A percentile compares a stretch with the other conserved stretches of the same genome.
phyloP scores from a whole-genome alignment of 1,284 basidiomycete genomes.

The Trichosporon inkin region DNA sequence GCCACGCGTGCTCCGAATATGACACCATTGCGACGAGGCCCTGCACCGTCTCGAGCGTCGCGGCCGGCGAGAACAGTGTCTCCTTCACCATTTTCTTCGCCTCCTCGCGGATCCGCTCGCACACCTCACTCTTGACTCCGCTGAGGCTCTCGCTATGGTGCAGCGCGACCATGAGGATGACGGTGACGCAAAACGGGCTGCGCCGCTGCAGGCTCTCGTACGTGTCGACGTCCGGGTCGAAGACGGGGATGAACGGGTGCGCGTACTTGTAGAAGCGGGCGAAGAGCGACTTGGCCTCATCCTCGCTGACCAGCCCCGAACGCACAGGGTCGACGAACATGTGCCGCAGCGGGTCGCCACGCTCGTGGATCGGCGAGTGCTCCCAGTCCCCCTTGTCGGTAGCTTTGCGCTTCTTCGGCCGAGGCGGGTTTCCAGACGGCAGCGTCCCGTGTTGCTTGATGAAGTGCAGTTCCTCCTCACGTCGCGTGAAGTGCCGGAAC shows the following conservation, averaged over 20 bases:
- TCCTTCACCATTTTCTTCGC: constrained; percentile 21
- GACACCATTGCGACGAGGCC: constrained; percentile 24
- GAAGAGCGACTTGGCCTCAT: constrained; percentile 21
- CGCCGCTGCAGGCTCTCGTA: constrained; percentile 31
- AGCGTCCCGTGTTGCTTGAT: constrained; percentile 1
- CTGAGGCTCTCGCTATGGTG: constrained; percentile 15
- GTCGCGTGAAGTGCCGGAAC: constrained; percentile 13
- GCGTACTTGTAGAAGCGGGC: constrained; percentile 33
- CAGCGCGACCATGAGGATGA: constrained; percentile 28
- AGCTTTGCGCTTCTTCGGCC: not conserved
- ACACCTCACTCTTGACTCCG: constrained; percentile 18
- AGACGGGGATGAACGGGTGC: constrained; percentile 33
- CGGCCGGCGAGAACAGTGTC: constrained; percentile 32
- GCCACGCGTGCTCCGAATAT: constrained; percentile 28
- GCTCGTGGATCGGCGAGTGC: constrained; percentile 11
- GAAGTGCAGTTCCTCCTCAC: constrained; percentile 15
- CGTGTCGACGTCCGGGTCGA: constrained; percentile 30
- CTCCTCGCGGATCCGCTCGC: constrained; percentile 10
- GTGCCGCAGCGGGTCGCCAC: constrained; percentile 10
- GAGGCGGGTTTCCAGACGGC: not conserved
- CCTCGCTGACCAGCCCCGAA: constrained; percentile 21
- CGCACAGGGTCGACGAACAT: constrained; percentile 22
- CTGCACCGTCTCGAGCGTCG: constrained; percentile 30
- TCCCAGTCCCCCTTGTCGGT: not conserved
- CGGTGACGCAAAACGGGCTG: constrained; percentile 31